Conservation (phyloP, 495 filamentous ascomycete genomes). For the Daldinia concentrica region DNA sequence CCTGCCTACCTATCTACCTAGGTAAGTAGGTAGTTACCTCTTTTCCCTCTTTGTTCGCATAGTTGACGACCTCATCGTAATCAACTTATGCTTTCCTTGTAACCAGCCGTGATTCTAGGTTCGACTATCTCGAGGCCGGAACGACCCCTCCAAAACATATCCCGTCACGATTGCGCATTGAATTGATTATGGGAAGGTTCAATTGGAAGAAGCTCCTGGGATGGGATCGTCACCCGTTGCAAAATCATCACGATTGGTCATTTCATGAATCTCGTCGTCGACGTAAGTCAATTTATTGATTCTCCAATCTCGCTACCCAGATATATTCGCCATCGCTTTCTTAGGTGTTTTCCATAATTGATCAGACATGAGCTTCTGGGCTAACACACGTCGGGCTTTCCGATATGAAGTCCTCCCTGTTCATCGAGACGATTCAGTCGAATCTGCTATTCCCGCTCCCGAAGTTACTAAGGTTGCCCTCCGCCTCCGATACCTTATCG, state of each 20-base stretch:
- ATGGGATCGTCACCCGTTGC: slow-evolving; percentile 52
- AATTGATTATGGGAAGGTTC: slow-evolving; percentile 40
- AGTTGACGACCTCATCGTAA: neutral
- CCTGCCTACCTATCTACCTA: too few species aligned
- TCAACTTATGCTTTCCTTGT: slow-evolving; percentile 4
- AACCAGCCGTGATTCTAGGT: neutral
- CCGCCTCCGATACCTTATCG: slow-evolving; percentile 89
- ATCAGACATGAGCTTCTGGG: slow-evolving; percentile 17
- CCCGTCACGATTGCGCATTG: slow-evolving; percentile 1
- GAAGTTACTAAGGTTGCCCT: slow-evolving; percentile 89
- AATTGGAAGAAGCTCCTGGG: slow-evolving; percentile 54
- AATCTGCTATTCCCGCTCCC: slow-evolving; percentile 70
- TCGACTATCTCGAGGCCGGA: neutral
- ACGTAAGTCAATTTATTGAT: slow-evolving; percentile 45
- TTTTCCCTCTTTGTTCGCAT: neutral
- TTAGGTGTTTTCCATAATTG: neutral
- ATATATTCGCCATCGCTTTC: neutral
- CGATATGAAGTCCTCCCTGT: slow-evolving; percentile 67
- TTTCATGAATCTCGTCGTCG: slow-evolving; percentile 51
- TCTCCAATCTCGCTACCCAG: neutral
- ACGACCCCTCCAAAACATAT: neutral
- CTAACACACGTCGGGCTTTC: slow-evolving; percentile 32
- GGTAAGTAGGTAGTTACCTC: too few species aligned
- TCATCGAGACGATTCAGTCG: slow-evolving; percentile 59
- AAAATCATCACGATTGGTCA: slow-evolving; percentile 49